These are phyloP conservation scores for Eremothecium coryli DNA, from an alignment of 1,139 yeast genomes.

Conservation along the genomic window DNA sequence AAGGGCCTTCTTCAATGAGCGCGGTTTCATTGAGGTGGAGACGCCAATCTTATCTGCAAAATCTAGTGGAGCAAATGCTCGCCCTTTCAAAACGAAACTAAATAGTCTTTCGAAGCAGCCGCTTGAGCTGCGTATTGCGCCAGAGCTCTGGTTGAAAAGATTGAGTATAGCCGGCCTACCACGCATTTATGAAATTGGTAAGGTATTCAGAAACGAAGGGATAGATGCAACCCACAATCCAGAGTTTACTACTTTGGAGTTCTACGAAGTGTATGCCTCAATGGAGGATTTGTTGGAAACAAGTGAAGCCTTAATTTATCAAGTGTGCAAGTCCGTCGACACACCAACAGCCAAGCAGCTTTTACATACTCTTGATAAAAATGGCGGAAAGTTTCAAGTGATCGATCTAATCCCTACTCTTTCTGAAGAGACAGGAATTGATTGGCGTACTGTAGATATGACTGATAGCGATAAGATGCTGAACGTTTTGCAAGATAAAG, in stretches of 20 bases:
- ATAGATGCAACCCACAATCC: slow-evolving; percentile 96
- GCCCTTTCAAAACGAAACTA: slow-evolving; percentile 60
- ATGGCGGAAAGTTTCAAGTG: slow-evolving; percentile 27
- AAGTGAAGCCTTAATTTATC: slow-evolving; percentile 50
- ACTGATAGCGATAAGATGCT: slow-evolving; percentile 34
- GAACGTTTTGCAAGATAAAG: slow-evolving; percentile 10
- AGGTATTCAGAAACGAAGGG: slow-evolving; percentile 84
- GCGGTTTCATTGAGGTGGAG: slow-evolving; percentile 70
- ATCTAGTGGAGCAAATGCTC: slow-evolving; percentile 85
- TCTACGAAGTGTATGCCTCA: slow-evolving; percentile 91
- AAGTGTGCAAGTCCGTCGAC: slow-evolving; percentile 24
- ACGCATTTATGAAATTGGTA: slow-evolving; percentile 77
- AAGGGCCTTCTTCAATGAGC: slow-evolving; percentile 44
- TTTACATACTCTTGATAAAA: slow-evolving; percentile 31
- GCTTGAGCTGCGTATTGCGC: slow-evolving; percentile 75
- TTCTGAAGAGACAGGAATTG: slow-evolving; percentile 34
- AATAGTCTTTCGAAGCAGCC: slow-evolving; percentile 35
- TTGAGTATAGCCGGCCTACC: slow-evolving; percentile 79
- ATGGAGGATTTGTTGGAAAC: slow-evolving; percentile 70
- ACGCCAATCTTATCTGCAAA: slow-evolving; percentile 72
- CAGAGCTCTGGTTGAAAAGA: slow-evolving; percentile 87
- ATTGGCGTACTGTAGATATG: slow-evolving; percentile 31
- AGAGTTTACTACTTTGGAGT: slow-evolving; percentile 96
- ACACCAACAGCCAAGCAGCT: slow-evolving; percentile 33
- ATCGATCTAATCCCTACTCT: slow-evolving; percentile 56